Evolutionary conservation across 345 rosid species (phyloP).

Genomic region (Euclidium syriacum): DNA sequence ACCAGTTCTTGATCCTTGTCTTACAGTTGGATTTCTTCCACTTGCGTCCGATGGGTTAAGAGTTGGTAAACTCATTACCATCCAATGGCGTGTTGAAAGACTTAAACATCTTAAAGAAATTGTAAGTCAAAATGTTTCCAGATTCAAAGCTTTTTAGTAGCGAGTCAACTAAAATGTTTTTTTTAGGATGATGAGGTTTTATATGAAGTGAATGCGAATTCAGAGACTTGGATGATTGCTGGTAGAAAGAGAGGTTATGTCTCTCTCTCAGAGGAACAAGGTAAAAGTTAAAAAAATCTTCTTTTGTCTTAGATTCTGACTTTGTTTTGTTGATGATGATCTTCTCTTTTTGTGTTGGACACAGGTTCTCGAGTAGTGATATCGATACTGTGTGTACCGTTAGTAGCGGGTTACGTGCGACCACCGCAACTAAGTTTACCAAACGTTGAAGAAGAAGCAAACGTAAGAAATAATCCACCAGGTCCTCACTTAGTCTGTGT

Average conservation of each 20-base stretch:
- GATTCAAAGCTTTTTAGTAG: too few relatives aligned
- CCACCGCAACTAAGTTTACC: conserved; percentile 81
- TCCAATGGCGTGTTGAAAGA: conserved; percentile 93
- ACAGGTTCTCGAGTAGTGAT: conserved; percentile 53
- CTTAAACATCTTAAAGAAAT: conserved; percentile 54
- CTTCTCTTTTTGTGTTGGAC: not conserved
- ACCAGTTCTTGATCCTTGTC: conserved; percentile 90
- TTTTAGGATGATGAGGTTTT: conserved; percentile 65
- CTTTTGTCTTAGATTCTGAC: not conserved
- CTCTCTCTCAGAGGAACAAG: conserved; percentile 66
- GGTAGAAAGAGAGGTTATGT: conserved; percentile 92
- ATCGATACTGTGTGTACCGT: conserved; percentile 73
- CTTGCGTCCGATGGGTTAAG: conserved; percentile 76
- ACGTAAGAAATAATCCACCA: conserved; percentile 78
- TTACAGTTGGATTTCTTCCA: conserved; percentile 88
- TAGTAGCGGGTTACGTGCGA: conserved; percentile 81
- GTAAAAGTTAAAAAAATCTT: conserved; percentile 22
- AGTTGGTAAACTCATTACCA: conserved; percentile 79
- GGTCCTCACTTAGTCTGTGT: conserved; percentile 89
- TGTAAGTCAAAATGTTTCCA: too few relatives aligned
- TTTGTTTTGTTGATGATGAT: not conserved
- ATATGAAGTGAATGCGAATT: conserved; percentile 74
- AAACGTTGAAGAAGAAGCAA: conserved; percentile 52
- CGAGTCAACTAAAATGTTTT: too few relatives aligned
- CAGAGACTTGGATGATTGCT: conserved; percentile 92